Conservation (phyloP, 1,284 basidiomycete species). For the Entoloma clypeatum region DNA sequence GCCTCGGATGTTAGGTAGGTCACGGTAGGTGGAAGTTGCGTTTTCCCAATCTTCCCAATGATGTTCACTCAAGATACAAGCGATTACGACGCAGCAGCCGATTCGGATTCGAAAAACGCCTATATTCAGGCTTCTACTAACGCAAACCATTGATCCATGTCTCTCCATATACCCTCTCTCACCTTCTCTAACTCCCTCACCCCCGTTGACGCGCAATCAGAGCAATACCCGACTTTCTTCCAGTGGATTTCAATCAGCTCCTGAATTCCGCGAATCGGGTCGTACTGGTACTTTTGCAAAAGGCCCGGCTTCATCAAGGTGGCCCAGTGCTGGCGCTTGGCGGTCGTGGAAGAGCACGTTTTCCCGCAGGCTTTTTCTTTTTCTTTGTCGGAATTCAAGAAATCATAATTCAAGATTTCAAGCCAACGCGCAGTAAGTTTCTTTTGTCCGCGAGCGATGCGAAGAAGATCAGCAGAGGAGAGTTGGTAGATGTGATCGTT, state of each 20-base stretch:
- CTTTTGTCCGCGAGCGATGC: slow-evolving; percentile 8
- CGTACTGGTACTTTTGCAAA: slow-evolving; percentile 26
- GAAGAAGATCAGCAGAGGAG: slow-evolving; percentile 1
- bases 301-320: slow-evolving; percentile 15
- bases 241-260: slow-evolving; percentile 27
- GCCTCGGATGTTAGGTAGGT: too few relatives aligned
- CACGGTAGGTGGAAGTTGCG: too few relatives aligned
- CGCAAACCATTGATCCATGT: slow-evolving; percentile 20
- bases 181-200: slow-evolving; percentile 14
- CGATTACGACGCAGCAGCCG: too few relatives aligned
- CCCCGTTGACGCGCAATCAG: too few relatives aligned
- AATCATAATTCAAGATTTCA: background rate
- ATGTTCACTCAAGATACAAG: too few relatives aligned
- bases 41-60: too few relatives aligned
- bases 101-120: too few relatives aligned
- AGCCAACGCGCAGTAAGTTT: slow-evolving; percentile 7
- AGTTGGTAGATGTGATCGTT: slow-evolving; percentile 1
- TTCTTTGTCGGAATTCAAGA: background rate
- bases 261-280: slow-evolving; percentile 32
- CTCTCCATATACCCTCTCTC: slow-evolving; percentile 17
- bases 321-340: slow-evolving; percentile 9
- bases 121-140: too few relatives aligned
- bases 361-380: background rate
- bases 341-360: background rate
- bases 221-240: slow-evolving; percentile 30